phyloP scores from a whole-genome alignment of 225 moss, liverwort and hornwort genomes.

The Physcomitrellopsis africana region DNA sequence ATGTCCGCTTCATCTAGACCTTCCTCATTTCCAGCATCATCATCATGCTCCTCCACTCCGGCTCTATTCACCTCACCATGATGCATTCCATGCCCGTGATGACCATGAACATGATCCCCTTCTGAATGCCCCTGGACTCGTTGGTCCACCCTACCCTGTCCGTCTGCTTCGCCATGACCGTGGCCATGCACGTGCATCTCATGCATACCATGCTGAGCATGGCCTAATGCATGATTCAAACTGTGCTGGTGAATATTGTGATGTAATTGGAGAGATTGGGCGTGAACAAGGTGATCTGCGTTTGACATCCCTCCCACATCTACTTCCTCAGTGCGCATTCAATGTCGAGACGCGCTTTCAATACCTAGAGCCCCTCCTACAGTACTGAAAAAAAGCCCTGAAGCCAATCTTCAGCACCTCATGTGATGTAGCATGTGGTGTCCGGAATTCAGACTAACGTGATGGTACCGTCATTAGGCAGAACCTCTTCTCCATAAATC shows the following conservation, averaged over 20 bases:
- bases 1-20: constrained; percentile 87
- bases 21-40: constrained; percentile 78
- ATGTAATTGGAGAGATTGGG: constrained; percentile 67
- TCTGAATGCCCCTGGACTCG: constrained; percentile 54
- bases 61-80: constrained; percentile 67
- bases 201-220: constrained; percentile 59
- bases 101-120: constrained; percentile 48
- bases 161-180: constrained; percentile 45
- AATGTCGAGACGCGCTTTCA: neutral
- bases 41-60: constrained; percentile 69
- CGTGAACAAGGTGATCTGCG: constrained; percentile 67
- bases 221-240: constrained; percentile 62
- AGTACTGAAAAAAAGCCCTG: neutral
- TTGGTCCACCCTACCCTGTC: constrained; percentile 56
- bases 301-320: constrained; percentile 78
- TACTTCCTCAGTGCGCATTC: constrained; percentile 42
- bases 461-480: constrained; percentile 31
- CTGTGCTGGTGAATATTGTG: constrained; percentile 64
- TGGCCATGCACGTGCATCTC: constrained; percentile 60
- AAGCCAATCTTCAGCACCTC: constrained; percentile 16
- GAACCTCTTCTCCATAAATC: constrained; percentile 27
- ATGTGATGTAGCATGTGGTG: constrained; percentile 12
- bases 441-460: constrained; percentile 6
- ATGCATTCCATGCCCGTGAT: constrained; percentile 56
- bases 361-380: constrained; percentile 5